Base-by-base conservation (phyloP, 2,329 filamentous ascomycete species). In the Fusarium oligoseptatum region DNA sequence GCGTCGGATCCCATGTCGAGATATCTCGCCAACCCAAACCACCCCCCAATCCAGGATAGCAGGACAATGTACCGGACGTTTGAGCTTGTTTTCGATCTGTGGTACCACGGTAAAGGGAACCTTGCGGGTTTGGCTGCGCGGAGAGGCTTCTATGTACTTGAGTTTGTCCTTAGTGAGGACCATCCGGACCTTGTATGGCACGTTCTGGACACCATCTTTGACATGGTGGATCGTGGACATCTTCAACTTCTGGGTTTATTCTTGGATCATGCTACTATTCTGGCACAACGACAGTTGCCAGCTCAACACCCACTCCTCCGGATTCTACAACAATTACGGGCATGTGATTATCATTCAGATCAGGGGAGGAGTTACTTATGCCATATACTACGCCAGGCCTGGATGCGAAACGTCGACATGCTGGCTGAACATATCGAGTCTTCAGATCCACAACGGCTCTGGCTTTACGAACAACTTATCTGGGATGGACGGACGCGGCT, bases 61-160 rank as follows among this genome's bases (percentile, higher is more conserved):
- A 82, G 82, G 36, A 83, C 82, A 56, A 83, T 83, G 82, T 83
- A 83, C 62, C 80, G 82, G 60, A 83, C 81, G 1, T 83, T 83
- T 63, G 82, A 83, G 67, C 76, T 83, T 17, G 81, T 81, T 24
- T 83, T 83, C 56, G 82, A 83, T 66, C 75, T 83, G 12, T 83
- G 81, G 81, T 78, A 74, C 27, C 77, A 80, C n/a, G 82, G 82
- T 3, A 80, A 80, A 56, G 82, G 82, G 6, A 76, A 80, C 32
- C 71, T 83, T 6, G 82, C 82, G 10, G 82, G 82, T 14, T 79
- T 83, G 78, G 82, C 82, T 27, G 82, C 82, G 15, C 75, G 81
- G 14, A 80, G 78, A 61, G 82, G 80, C 2, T 83, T 83, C 58
- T 82, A 79, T 57, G 79, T 80, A 24, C 78, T 83, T 36, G 82